A percentile compares a stretch with the other conserved stretches of the same genome.
Conservation (phyloP, 2,329 filamentous ascomycete genomes). For the Diplodia seriata region DNA sequence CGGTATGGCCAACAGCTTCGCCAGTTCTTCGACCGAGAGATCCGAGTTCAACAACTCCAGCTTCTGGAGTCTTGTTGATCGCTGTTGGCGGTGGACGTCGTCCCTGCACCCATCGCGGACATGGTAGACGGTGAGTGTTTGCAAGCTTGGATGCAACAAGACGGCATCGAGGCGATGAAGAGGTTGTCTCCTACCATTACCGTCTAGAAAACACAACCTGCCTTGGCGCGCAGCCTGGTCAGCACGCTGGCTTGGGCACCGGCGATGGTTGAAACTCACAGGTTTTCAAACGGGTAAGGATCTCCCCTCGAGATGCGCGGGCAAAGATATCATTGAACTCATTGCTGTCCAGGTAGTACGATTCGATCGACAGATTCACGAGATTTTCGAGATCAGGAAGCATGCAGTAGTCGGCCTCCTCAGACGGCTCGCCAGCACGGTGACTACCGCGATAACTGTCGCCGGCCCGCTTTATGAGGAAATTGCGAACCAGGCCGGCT, state of each 20-base stretch:
- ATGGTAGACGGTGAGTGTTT: conserved; percentile 5
- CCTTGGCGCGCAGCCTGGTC: background rate
- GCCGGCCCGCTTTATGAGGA: background rate
- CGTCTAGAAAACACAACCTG: background rate
- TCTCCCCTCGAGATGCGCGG: conserved; percentile 5
- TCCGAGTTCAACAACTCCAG: conserved; percentile 5
- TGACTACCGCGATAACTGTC: background rate
- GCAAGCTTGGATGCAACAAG: background rate
- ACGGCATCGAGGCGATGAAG: background rate
- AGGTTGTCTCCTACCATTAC: background rate
- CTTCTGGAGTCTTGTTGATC: background rate
- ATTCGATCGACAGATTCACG: conserved; percentile 2
- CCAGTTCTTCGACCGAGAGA: conserved; percentile 1
- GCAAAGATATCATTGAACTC: background rate
- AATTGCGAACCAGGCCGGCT: conserved; percentile 1
- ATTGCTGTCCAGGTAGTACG: background rate
- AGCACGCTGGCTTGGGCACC: background rate
- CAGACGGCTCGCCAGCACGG: background rate
- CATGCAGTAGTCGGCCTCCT: background rate
- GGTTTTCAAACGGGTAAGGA: background rate
- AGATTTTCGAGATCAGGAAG: background rate
- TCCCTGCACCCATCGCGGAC: background rate
- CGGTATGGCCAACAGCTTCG: background rate
- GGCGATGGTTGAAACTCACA: background rate
- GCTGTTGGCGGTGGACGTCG: background rate